Evolutionary conservation across 148 eudicot species (phyloP).

Genomic region (Camellia sinensis): DNA sequence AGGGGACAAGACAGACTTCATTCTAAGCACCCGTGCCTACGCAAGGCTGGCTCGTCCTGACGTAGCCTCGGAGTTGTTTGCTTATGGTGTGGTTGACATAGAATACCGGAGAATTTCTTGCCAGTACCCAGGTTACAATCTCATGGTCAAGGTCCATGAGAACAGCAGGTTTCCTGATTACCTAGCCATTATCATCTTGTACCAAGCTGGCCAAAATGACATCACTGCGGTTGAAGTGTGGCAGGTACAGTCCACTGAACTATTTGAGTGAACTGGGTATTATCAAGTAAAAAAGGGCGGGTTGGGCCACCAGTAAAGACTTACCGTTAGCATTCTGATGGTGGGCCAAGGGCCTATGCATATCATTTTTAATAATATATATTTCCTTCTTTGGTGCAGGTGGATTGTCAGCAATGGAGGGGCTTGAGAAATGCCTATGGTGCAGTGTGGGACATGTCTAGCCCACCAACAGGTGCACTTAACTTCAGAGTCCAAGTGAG

Average conservation of each 20-base stretch:
- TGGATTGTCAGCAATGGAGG: no score
- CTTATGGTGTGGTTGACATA: conserved; percentile 52
- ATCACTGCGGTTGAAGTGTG: conserved; percentile 43
- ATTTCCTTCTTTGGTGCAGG: no score
- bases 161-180: conserved; percentile 46
- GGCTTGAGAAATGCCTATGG: no score
- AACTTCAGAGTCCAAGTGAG: no score
- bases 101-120: conserved; percentile 59
- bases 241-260: conserved; percentile 32
- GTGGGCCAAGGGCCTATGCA: no score
- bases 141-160: conserved; percentile 52
- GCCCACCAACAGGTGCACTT: no score
- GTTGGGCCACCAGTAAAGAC: no score
- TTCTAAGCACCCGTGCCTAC: conserved; percentile 49
- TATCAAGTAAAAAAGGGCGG: no score
- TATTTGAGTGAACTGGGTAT: background rate
- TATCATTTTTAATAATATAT: no score
- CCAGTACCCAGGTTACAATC: conserved; percentile 37
- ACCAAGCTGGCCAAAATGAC: conserved; percentile 50
- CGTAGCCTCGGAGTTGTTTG: conserved; percentile 35
- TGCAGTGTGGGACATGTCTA: no score
- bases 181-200: conserved; percentile 47
- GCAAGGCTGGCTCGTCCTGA: conserved; percentile 45
- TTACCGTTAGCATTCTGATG: no score
- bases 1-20: conserved; percentile 56